These are phyloP conservation scores for Corchorus capsularis DNA, from an alignment of 345 rosid species.

Conservation along the genomic window DNA sequence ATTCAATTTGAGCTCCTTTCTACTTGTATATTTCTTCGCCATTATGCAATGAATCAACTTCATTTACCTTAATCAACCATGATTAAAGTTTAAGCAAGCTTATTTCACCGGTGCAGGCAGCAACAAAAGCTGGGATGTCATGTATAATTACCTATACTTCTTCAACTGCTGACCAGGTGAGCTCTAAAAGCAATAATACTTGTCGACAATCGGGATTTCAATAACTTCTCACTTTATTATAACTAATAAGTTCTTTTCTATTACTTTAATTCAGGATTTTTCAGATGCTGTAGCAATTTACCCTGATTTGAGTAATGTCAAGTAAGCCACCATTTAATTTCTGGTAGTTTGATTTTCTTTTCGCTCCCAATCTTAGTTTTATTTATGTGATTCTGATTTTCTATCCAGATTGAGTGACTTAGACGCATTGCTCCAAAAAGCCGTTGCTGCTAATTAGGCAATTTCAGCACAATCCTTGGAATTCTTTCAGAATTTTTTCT, in stretches of 20 bases:
- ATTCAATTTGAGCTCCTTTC: neutral
- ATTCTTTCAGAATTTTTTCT: neutral
- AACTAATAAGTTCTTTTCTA: neutral
- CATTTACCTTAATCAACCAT: neutral
- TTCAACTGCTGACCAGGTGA: constrained; percentile 91
- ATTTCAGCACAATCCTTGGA: constrained; percentile 2
- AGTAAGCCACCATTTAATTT: constrained; percentile 35
- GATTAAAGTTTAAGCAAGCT: constrained; percentile 1
- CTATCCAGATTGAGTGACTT: constrained; percentile 58
- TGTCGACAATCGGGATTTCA: neutral
- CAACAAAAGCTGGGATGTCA: constrained; percentile 86
- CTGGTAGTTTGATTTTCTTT: neutral
- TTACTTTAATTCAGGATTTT: constrained; percentile 59
- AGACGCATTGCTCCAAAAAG: constrained; percentile 56
- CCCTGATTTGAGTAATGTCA: constrained; percentile 76
- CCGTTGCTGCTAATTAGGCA: no score
- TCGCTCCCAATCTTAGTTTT: neutral
- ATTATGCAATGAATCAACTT: neutral
- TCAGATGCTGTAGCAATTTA: constrained; percentile 71
- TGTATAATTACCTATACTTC: constrained; percentile 80
- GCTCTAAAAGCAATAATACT: neutral
- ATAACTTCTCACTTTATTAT: constrained; percentile 16
- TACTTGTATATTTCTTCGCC: neutral
- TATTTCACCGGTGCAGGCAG: constrained; percentile 58
- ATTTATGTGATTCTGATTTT: neutral